These are phyloP conservation scores for Auxenochlorella pyrenoidosa DNA, from an alignment of 139 green algal species.

Conservation along the genomic window DNA sequence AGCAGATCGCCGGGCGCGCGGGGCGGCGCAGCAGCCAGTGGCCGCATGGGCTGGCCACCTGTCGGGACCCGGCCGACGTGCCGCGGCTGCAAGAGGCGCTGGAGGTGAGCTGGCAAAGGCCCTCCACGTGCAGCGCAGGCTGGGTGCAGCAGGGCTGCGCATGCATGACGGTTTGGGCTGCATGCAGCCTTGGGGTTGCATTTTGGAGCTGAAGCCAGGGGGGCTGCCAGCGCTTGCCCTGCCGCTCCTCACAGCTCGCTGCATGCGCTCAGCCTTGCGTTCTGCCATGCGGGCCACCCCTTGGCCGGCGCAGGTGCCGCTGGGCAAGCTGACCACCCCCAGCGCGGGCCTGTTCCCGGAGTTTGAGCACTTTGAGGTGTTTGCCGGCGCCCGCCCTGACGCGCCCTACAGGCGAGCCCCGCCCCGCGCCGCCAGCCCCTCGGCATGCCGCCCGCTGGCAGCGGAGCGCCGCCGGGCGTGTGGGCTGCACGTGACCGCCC, in stretches of 20 bases:
- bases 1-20: conserved; percentile 66
- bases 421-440: too few species aligned
- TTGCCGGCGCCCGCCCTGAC: conserved; percentile 43
- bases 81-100: conserved; percentile 35
- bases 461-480: too few species aligned
- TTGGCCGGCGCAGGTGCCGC: conserved; percentile 7
- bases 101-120: background rate
- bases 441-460: too few species aligned
- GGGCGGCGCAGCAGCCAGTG: conserved; percentile 48
- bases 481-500: background rate
- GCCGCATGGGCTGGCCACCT: conserved; percentile 41
- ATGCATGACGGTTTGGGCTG: too few species aligned
- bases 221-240: too few species aligned
- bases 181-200: too few species aligned
- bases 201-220: too few species aligned
- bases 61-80: conserved; percentile 32
- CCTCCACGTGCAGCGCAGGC: background rate
- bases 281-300: too few species aligned
- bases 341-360: conserved; percentile 60
- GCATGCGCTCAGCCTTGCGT: too few species aligned
- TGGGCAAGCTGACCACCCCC: conserved; percentile 38
- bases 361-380: conserved; percentile 82
- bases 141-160: background rate
- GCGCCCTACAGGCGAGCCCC: conserved; percentile 3
- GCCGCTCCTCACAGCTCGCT: too few species aligned